These are phyloP conservation scores for Eucalyptus tenuipes DNA, from an alignment of 345 rosid genomes.

Conservation along the genomic window DNA sequence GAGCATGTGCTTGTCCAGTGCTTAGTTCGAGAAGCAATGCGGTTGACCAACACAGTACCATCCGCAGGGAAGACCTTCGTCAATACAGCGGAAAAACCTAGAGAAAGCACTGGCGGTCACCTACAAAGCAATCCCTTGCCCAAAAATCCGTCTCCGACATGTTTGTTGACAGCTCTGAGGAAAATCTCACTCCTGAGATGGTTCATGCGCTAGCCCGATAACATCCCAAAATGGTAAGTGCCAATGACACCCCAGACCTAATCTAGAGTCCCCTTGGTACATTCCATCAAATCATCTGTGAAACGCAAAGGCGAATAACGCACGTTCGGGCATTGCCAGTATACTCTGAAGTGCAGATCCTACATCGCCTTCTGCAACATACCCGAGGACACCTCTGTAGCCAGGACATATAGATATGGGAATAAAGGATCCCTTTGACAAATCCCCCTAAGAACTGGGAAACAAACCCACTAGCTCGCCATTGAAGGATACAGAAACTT, in stretches of 20 bases:
- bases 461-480: background rate
- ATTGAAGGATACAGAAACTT: background rate
- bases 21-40: background rate
- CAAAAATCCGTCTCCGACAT: background rate
- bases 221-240: too few species aligned
- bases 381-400: background rate
- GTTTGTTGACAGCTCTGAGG: background rate
- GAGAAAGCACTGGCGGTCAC: too few species aligned
- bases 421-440: background rate
- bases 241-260: too few species aligned
- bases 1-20: background rate
- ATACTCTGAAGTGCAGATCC: background rate
- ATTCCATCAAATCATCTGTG: too few species aligned
- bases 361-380: background rate
- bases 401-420: background rate
- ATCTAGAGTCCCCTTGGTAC: too few species aligned
- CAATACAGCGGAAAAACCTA: too few species aligned
- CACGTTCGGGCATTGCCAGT: background rate
- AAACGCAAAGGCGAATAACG: background rate
- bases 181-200: background rate
- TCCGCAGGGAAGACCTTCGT: background rate
- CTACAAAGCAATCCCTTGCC: too few species aligned
- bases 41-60: background rate
- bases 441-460: background rate
- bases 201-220: too few species aligned